Conservation (phyloP, 345 rosid genomes). For the Linum trigynum region DNA sequence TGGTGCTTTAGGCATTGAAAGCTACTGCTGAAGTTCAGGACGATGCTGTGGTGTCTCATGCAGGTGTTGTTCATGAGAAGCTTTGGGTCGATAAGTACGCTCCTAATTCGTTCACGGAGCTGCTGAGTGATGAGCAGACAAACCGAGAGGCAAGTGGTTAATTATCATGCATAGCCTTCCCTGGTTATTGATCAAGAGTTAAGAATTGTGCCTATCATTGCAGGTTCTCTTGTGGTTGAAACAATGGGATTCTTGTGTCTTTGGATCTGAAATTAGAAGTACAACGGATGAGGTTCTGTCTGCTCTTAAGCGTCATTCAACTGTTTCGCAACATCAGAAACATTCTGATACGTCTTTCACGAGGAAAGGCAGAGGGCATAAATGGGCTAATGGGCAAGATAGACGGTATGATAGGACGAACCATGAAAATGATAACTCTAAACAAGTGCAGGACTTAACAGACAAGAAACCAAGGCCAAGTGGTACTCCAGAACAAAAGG, state of each 20-base stretch:
- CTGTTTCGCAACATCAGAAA: conserved; percentile 46
- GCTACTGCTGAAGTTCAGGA: conserved; percentile 49
- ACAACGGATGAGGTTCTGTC: conserved; percentile 82
- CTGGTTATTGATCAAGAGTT: conserved; percentile 2
- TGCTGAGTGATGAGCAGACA: conserved; percentile 93
- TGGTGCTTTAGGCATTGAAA: conserved; percentile 56
- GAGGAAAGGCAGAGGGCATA: conserved; percentile 38
- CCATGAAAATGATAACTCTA: conserved; percentile 24
- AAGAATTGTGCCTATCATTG: conserved; percentile 11
- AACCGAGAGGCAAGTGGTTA: conserved; percentile 69
- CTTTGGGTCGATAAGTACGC: conserved; percentile 97
- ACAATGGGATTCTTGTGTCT: conserved; percentile 98
- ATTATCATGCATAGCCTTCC: neutral
- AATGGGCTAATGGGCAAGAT: conserved; percentile 39
- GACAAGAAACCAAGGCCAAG: conserved; percentile 47
- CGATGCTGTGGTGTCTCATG: conserved; percentile 31
- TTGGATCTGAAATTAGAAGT: conserved; percentile 87
- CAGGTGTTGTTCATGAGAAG: conserved; percentile 40
- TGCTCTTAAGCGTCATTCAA: conserved; percentile 76
- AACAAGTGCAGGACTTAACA: conserved; percentile 34
- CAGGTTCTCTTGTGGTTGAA: conserved; percentile 94
- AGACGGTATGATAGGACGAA: conserved; percentile 29
- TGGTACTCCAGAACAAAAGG: conserved; percentile 88
- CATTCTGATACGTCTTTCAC: conserved; percentile 34
- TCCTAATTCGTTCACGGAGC: conserved; percentile 91